These are phyloP conservation scores for Russula earlei DNA, from an alignment of 768 basidiomycete species.

Conservation along the genomic window DNA sequence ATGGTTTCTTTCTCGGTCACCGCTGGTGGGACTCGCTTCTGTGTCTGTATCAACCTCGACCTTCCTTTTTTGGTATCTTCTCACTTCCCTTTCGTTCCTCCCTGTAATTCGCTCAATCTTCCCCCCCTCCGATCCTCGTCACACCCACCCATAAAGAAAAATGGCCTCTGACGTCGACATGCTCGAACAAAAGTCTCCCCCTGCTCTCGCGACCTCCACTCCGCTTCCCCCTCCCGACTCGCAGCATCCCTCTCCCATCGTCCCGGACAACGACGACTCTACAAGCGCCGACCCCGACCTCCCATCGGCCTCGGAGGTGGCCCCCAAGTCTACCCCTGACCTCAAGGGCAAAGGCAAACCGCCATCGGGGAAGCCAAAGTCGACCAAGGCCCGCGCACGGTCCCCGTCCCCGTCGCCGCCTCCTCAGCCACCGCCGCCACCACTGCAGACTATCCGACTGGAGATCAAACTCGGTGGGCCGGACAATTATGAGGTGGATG, in stretches of 20 bases:
- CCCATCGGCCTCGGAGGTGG: slow-evolving; percentile 18
- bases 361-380: slow-evolving; percentile 38
- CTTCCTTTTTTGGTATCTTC: slow-evolving; percentile 27
- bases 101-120: neutral
- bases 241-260: slow-evolving; percentile 1
- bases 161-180: slow-evolving; percentile 14
- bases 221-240: slow-evolving; percentile 13
- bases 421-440: slow-evolving; percentile 35
- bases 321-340: slow-evolving; percentile 17
- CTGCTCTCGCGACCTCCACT: slow-evolving; percentile 4
- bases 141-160: neutral
- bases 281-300: slow-evolving; percentile 19
- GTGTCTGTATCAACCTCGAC: too few species aligned
- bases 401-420: slow-evolving; percentile 54
- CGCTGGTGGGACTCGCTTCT: too few species aligned
- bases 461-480: slow-evolving; percentile 65
- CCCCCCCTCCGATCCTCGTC: neutral
- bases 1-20: too few species aligned
- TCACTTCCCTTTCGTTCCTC: slow-evolving; percentile 1
- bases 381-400: slow-evolving; percentile 35
- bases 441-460: slow-evolving; percentile 55
- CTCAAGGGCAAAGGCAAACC: slow-evolving; percentile 20
- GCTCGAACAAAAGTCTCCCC: slow-evolving; percentile 6
- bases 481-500: slow-evolving; percentile 65
- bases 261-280: slow-evolving; percentile 4